Conservation (phyloP, 1,284 basidiomycete genomes). For the Microbotryum silenes-acaulis region DNA sequence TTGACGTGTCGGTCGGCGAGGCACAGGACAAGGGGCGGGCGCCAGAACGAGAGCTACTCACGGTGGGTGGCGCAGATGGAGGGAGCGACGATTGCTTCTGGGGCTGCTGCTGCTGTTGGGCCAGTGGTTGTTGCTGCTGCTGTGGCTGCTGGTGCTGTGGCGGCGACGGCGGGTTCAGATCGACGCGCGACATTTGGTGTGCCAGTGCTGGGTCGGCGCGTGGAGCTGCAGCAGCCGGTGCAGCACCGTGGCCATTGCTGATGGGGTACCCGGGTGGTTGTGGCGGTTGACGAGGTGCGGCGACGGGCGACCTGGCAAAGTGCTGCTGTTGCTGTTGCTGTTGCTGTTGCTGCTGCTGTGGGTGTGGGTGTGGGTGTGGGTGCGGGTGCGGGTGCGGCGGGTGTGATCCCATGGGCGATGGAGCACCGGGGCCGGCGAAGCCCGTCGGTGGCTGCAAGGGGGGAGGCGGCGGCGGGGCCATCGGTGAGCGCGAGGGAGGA, state of each 20-base stretch:
- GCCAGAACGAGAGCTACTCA: neutral
- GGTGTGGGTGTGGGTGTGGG: neutral
- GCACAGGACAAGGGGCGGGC: neutral
- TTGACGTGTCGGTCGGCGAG: neutral
- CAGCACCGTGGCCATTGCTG: too few species aligned
- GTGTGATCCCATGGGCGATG: constrained; percentile 1
- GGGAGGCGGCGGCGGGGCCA: too few species aligned
- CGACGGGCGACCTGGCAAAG: neutral
- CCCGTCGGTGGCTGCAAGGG: too few species aligned
- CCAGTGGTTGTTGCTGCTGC: neutral
- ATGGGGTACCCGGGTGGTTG: neutral
- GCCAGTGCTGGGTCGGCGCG: neutral
- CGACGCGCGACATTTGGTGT: neutral
- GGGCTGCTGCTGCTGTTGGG: neutral
- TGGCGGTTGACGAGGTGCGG: neutral
- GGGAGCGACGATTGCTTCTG: neutral
- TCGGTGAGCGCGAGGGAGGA: too few species aligned
- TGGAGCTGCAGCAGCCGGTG: too few species aligned
- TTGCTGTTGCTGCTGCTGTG: neutral
- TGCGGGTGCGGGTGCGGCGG: constrained; percentile 7
- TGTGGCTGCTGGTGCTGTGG: constrained; percentile 9
- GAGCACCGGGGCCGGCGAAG: neutral
- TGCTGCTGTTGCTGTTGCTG: constrained; percentile 4
- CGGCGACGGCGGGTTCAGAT: neutral
- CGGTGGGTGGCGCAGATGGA: neutral